These are phyloP conservation scores for Cantharellus cinnabarinus DNA, from an alignment of 768 basidiomycete genomes.

Conservation along the genomic window DNA sequence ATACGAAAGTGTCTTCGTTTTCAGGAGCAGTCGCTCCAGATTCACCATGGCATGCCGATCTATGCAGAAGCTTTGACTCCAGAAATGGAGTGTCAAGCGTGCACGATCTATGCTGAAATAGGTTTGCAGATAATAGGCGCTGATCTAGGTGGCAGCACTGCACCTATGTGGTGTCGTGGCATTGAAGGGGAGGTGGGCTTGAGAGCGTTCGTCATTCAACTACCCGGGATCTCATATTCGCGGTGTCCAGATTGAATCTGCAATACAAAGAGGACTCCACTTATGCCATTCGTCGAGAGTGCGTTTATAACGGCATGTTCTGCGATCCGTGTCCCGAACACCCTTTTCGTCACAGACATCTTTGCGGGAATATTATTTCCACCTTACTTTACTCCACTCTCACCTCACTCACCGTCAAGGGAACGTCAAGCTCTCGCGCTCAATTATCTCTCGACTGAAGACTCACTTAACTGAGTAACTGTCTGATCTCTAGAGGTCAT, in stretches of 20 bases:
- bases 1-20: conserved; percentile 34
- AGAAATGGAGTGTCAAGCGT: conserved; percentile 47
- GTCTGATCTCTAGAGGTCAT: conserved; percentile 14
- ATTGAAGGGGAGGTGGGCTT: conserved; percentile 32
- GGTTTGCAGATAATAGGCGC: conserved; percentile 36
- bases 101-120: conserved; percentile 47
- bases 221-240: background rate
- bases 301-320: background rate
- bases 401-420: conserved; percentile 32
- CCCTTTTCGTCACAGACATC: conserved; percentile 33
- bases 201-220: background rate
- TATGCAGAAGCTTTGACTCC: conserved; percentile 21
- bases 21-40: conserved; percentile 12
- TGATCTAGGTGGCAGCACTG: conserved; percentile 18
- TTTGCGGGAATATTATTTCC: conserved; percentile 36
- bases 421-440: conserved; percentile 40
- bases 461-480: conserved; percentile 26
- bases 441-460: conserved; percentile 18
- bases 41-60: background rate
- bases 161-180: conserved; percentile 26
- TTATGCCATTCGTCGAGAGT: background rate
- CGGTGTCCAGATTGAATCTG: conserved; percentile 31
- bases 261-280: conserved; percentile 46
- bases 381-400: conserved; percentile 40
- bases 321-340: background rate